These are phyloP conservation scores for Nannochloropsis oceanica DNA, from an alignment of 108 stramenopile species.

Conservation along the genomic window DNA sequence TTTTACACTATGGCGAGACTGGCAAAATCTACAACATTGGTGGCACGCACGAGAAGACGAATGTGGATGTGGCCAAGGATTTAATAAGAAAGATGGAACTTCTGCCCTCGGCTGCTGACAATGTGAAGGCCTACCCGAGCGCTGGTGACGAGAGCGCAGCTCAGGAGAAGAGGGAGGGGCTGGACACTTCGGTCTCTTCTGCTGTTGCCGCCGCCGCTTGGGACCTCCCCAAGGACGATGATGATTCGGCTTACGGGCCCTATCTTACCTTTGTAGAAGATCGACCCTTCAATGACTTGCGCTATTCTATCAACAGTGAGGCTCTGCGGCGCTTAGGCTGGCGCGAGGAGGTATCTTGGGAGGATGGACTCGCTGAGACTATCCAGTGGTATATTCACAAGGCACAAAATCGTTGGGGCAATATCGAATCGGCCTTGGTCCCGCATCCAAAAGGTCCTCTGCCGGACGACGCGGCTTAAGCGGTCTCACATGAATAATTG, in stretches of 20 bases:
- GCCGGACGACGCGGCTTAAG: not conserved
- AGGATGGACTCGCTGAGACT: constrained; percentile 72
- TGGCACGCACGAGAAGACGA: constrained; percentile 64
- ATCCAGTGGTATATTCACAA: constrained; percentile 81
- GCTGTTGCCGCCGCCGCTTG: not conserved
- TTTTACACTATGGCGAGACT: constrained; percentile 74
- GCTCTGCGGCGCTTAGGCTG: constrained; percentile 80
- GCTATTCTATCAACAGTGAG: constrained; percentile 84
- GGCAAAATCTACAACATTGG: constrained; percentile 96
- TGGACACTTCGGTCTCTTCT: not conserved
- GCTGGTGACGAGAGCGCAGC: not conserved
- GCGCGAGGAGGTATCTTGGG: constrained; percentile 77
- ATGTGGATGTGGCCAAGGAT: not conserved
- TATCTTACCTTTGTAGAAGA: constrained; percentile 67
- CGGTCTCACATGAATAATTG: not conserved
- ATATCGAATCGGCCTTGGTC: constrained; percentile 82
- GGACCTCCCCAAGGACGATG: not conserved
- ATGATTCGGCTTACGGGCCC: not conserved
- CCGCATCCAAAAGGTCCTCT: constrained; percentile 68
- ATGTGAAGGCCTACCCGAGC: not conserved
- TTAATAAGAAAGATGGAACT: not conserved
- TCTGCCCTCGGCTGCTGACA: not conserved
- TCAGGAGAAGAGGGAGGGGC: not conserved
- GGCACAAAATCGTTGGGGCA: constrained; percentile 58
- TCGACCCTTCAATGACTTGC: constrained; percentile 93